Evolutionary conservation across 1,284 basidiomycete species (phyloP).

Genomic region (Fistulinella cinereoalba): DNA sequence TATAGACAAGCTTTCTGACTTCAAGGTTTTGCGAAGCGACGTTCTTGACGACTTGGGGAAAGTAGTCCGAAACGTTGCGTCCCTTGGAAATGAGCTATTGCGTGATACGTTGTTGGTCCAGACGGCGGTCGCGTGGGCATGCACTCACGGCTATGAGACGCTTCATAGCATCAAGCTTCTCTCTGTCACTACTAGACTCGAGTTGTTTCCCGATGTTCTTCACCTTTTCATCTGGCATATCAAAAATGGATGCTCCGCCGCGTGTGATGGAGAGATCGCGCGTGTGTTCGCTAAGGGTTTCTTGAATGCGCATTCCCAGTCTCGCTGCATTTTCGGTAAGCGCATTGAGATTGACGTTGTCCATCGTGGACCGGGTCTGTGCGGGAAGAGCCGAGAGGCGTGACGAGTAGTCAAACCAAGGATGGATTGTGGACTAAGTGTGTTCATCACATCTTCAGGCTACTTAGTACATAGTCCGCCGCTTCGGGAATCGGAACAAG

Average conservation of each 20-base stretch:
- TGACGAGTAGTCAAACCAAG: too few species aligned
- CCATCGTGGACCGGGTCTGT: conserved; percentile 18
- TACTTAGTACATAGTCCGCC: too few species aligned
- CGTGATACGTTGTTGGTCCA: conserved; percentile 10
- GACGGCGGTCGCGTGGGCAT: conserved; percentile 1
- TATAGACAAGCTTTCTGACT: conserved; percentile 96
- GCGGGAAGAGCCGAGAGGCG: neutral
- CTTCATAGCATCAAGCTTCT: conserved; percentile 93
- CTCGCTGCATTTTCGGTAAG: conserved; percentile 78
- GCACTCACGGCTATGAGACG: conserved; percentile 80
- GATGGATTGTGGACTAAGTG: conserved; percentile 10
- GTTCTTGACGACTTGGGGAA: conserved; percentile 93
- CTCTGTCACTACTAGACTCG: conserved; percentile 81
- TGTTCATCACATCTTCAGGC: too few species aligned
- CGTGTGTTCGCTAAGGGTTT: conserved; percentile 75
- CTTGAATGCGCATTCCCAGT: conserved; percentile 74
- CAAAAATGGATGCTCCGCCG: conserved; percentile 58
- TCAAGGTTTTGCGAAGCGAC: conserved; percentile 89
- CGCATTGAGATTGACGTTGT: conserved; percentile 58
- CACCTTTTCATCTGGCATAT: conserved; percentile 67
- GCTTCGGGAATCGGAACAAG: too few species aligned
- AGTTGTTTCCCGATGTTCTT: conserved; percentile 82
- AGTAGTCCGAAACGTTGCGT: conserved; percentile 88
- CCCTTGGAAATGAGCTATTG: conserved; percentile 87
- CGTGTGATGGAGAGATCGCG: conserved; percentile 62